These are phyloP conservation scores for Aspergillus awamori DNA, from an alignment of 2,329 filamentous ascomycete genomes.

Conservation along the genomic window DNA sequence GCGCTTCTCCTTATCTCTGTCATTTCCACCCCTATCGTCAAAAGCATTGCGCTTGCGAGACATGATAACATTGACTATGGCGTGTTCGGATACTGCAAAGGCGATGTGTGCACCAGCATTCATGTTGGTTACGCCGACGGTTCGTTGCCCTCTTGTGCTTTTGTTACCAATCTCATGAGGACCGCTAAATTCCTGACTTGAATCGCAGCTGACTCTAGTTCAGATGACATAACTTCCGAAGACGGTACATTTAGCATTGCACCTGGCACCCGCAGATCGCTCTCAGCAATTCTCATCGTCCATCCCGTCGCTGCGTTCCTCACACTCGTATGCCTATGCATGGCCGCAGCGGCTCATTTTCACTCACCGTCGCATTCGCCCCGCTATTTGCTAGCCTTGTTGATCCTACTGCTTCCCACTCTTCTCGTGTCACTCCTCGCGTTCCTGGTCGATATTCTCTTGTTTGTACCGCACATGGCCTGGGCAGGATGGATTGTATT, in stretches of 20 bases:
- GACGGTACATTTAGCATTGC: conserved; percentile 62
- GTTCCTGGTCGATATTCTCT: conserved; percentile 88
- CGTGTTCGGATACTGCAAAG: conserved; percentile 85
- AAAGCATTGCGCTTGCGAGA: conserved; percentile 78
- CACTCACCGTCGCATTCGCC: conserved; percentile 87
- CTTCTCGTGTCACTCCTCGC: conserved; percentile 81
- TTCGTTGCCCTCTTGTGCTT: conserved; percentile 51
- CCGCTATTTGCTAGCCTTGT: conserved; percentile 78
- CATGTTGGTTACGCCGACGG: conserved; percentile 84
- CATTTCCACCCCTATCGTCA: conserved; percentile 88
- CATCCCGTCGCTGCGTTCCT: conserved; percentile 89
- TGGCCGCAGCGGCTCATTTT: conserved; percentile 81
- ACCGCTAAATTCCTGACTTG: not conserved
- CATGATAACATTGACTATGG: conserved; percentile 80
- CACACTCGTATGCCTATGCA: conserved; percentile 78
- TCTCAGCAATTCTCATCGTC: conserved; percentile 89
- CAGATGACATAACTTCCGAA: conserved; percentile 43
- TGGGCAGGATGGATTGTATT: conserved; percentile 96
- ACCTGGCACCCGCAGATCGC: conserved; percentile 65
- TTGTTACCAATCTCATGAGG: not conserved
- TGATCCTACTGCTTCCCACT: conserved; percentile 84
- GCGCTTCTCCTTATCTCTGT: conserved; percentile 81
- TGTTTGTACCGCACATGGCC: conserved; percentile 90
- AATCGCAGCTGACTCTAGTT: conserved; percentile 5
- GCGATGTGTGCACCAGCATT: conserved; percentile 67